Evolutionary conservation across 192 early-diverging fungal species (phyloP).

Genomic region (Neocallimastix lanati): DNA sequence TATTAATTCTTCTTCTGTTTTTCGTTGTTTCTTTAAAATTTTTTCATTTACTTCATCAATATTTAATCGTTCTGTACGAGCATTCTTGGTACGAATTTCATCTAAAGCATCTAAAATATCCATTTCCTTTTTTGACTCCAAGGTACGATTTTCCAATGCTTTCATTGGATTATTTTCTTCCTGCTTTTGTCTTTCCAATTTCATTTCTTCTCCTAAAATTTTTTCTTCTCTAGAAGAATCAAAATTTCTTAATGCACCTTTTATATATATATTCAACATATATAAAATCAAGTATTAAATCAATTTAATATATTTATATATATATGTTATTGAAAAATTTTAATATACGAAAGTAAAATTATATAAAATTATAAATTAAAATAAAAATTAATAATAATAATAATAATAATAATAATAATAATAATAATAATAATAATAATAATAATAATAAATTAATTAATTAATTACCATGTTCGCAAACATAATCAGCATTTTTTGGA

Average conservation of each 20-base stretch:
- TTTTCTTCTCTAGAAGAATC: slow-evolving; percentile 66
- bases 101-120: slow-evolving; percentile 92
- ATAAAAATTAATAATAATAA: too few species aligned
- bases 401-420: too few species aligned
- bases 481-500: slow-evolving; percentile 84
- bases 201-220: slow-evolving; percentile 30
- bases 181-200: slow-evolving; percentile 42
- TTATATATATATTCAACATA: too few species aligned
- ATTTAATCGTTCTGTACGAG: slow-evolving; percentile 57
- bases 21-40: slow-evolving; percentile 10
- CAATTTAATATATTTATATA: too few species aligned
- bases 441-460: too few species aligned
- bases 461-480: slow-evolving; percentile 60
- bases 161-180: slow-evolving; percentile 90
- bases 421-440: too few species aligned
- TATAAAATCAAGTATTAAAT: too few species aligned
- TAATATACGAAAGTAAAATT: too few species aligned
- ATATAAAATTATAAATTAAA: too few species aligned
- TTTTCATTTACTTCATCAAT: slow-evolving; percentile 39
- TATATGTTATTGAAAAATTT: too few species aligned
- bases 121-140: slow-evolving; percentile 90
- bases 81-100: slow-evolving; percentile 79
- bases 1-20: neutral
- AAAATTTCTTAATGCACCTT: slow-evolving; percentile 66
- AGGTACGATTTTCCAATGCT: slow-evolving; percentile 82